Base-by-base conservation (phyloP, 2,329 filamentous ascomycete species). In the Alternaria panax region DNA sequence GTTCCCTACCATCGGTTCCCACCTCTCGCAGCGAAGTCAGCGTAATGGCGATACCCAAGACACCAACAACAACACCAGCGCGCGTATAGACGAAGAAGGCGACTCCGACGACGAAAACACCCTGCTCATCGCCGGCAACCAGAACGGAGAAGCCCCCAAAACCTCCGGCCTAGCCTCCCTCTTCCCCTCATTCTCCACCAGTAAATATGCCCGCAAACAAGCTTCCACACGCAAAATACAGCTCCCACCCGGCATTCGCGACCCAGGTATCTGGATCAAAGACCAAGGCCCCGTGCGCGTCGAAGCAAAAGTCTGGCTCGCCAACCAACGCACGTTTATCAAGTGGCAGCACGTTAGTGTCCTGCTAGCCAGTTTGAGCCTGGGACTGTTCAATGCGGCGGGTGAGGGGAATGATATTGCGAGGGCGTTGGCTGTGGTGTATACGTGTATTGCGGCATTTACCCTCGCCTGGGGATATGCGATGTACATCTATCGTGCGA, bases 261-360 rank as follows among this genome's bases (percentile, higher is more conserved):
- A 96, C 74, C 95, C 95, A 2, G 87, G 86, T 8, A 85, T 88
- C 66, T 96, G 94, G 89, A 92, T 99, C 83, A 99, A 99, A 82
- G 96, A 99, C 79, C 87, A 90, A 32, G 94, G 95, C 3, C 91
- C 93, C 34, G 86, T 98, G 65, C 91, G 93, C 75, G 92, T 99
- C 57, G 95, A 99, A 81, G 93, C 92, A 62, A 99, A 99, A 80
- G 94, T 99, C 28, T 99, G 95, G 94, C 89, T 99, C 57, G 95
- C 95, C 54, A 99, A 99, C 79, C 94, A 99, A 81, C 90, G 95
- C 62, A 99, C 95, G 0, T 99, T 97, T 76, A 90, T 99, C 79
- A 98, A 97, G 79, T 99, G 95, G 95, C 92, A 98, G 82, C 93
- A 98, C 78, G 93, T 99, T 72, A 90, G 88, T 62, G 88, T 99